Percentiles rank a stretch among this genome's conserved stretches.
These are phyloP conservation scores for Schrenkiella parvula DNA, from an alignment of 345 rosid species.

Conservation along the genomic window DNA sequence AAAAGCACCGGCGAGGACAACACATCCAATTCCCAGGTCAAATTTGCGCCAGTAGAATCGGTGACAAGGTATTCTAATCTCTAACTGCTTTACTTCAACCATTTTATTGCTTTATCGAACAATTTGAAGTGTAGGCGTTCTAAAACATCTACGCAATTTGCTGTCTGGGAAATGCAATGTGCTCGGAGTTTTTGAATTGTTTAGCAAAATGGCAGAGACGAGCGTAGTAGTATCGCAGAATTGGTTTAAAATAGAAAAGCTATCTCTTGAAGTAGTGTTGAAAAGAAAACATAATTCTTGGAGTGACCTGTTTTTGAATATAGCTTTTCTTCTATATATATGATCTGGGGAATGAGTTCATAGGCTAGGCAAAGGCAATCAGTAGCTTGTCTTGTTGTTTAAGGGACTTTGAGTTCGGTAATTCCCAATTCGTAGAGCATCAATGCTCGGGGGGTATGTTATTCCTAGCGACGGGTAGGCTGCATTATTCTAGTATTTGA, in stretches of 20 bases:
- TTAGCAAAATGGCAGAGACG: background rate
- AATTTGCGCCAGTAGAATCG: constrained; percentile 41
- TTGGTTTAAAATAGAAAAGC: background rate
- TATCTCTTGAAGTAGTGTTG: background rate
- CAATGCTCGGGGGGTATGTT: background rate
- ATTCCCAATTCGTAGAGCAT: background rate
- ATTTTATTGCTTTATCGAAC: background rate
- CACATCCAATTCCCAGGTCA: constrained; percentile 21
- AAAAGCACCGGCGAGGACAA: constrained; percentile 45
- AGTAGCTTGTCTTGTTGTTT: background rate
- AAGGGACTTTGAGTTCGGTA: background rate
- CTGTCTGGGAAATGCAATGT: background rate
- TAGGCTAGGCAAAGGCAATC: background rate
- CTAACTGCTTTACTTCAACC: background rate
- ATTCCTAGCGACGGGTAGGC: background rate
- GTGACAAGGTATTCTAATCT: constrained; percentile 42
- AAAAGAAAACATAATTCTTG: background rate
- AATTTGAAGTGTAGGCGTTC: background rate
- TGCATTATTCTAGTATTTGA: background rate
- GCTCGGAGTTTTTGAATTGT: background rate
- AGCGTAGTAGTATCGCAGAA: background rate
- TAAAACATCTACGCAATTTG: background rate
- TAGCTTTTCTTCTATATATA: background rate
- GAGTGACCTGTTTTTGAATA: background rate
- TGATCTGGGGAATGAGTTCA: background rate